Evolutionary conservation across 177 flowering plant genomes (phyloP), one percentile per base, ranked within the genome.

Genomic region (Vitis hybrid): DNA sequence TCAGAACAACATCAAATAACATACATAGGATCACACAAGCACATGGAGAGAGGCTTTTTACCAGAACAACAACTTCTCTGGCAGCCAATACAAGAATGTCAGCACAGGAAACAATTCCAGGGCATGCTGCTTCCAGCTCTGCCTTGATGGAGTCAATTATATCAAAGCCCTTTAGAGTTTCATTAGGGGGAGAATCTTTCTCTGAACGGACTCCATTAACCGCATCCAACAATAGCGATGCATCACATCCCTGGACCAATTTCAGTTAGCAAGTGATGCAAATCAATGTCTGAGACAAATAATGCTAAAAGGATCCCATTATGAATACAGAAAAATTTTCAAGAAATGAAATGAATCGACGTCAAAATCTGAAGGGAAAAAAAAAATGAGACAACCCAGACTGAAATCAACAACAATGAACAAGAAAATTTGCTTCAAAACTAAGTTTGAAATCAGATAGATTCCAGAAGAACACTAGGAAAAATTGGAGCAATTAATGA

Each of bases 221-320:
- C 12, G 73, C 16, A 66, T 86, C 88, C 53, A 90, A 60, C 3
- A 88, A 70, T 22, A 88, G 69, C 1, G 89, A 88, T 13, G 86
- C 93, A 77, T 87, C 93, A 66, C 93, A 90, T 0, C 91, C 93
- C 88, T 90, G 65, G 13, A 68, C 51, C 49, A 63, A 51, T 11
- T 48, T 12, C 31, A 51, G 8, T 31, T 4, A 39, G 34, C 26
- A 52, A 34, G 19, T 13, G 5, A 71, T 12, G 18, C 19, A 56
- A 26, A 49, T 6, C 15, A 56, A 39, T 19, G 20, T 10, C 55
- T 62, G 10, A 53, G 19, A 10, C 16, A 62, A 18, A 58, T 7
- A 12, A 19, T n/a, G 8, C 56, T n/a, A 29, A 4, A 39, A 57
- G 58, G 34, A 20, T 19, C 14, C 14, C 48, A 45, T 4, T 2